These are phyloP conservation scores for Backusella australiensis DNA, from an alignment of 192 early-diverging fungal genomes.

Conservation along the genomic window DNA sequence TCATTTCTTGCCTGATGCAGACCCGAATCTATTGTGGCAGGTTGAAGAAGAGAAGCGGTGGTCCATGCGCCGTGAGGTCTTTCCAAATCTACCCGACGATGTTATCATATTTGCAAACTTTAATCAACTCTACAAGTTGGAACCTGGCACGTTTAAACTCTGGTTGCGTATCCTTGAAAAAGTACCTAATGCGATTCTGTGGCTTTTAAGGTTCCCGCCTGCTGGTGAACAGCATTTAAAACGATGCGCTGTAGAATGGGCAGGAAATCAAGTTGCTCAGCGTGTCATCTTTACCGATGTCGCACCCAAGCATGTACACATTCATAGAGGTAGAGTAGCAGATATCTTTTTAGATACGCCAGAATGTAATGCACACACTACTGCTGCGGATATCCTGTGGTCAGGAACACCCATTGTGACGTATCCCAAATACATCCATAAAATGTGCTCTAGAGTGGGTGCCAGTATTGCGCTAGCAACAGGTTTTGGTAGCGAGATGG, in stretches of 20 bases:
- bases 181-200: conserved; percentile 81
- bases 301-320: conserved; percentile 84
- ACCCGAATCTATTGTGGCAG: conserved; percentile 59
- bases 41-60: conserved; percentile 76
- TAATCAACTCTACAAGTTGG: conserved; percentile 96
- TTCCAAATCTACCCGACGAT: conserved; percentile 78
- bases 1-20: neutral
- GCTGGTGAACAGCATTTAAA: conserved; percentile 79
- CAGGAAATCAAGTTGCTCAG: conserved; percentile 69
- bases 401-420: conserved; percentile 91
- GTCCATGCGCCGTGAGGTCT: conserved; percentile 83
- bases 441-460: conserved; percentile 89
- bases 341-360: conserved; percentile 93
- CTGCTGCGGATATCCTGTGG: conserved; percentile 94
- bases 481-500: conserved; percentile 67
- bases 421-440: conserved; percentile 83
- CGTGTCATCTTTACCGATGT: conserved; percentile 87
- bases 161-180: conserved; percentile 84
- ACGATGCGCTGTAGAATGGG: conserved; percentile 69
- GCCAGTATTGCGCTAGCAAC: conserved; percentile 84
- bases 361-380: conserved; percentile 97
- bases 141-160: conserved; percentile 79
- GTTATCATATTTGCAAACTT: conserved; percentile 94
- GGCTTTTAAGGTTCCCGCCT: conserved; percentile 90
- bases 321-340: conserved; percentile 87